Percentiles rank a stretch among this genome's conserved stretches.
Conservation (phyloP, 2,329 filamentous ascomycete genomes). For the Myriosclerotinia curreyana region DNA sequence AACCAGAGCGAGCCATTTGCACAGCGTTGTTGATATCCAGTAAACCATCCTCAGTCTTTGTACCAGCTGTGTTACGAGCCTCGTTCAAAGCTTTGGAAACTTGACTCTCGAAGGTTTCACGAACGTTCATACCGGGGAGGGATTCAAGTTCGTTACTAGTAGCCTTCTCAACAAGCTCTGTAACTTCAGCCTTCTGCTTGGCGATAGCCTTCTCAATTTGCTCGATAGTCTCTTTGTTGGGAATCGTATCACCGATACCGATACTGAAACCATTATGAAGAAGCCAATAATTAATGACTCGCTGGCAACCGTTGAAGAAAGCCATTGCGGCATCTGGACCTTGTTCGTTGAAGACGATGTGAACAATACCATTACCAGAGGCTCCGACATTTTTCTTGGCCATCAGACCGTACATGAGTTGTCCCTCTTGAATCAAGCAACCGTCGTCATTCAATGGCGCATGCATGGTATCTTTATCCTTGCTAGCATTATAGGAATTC, state of each 20-base stretch:
- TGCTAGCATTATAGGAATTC: slow-evolving; percentile 67
- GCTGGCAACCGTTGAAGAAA: slow-evolving; percentile 94
- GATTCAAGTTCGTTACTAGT: slow-evolving; percentile 86
- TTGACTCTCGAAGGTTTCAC: slow-evolving; percentile 97
- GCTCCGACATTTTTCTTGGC: slow-evolving; percentile 95
- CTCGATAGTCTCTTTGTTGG: slow-evolving; percentile 77
- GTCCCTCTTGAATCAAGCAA: slow-evolving; percentile 77
- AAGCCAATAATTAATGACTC: slow-evolving; percentile 96
- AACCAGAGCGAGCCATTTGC: slow-evolving; percentile 93
- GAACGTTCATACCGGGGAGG: slow-evolving; percentile 96
- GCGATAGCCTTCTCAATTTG: slow-evolving; percentile 81
- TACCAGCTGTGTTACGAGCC: slow-evolving; percentile 95
- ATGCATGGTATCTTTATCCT: slow-evolving; percentile 50
- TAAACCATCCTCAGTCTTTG: slow-evolving; percentile 82
- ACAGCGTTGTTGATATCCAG: slow-evolving; percentile 97
- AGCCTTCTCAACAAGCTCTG: slow-evolving; percentile 69
- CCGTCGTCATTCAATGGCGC: slow-evolving; percentile 71
- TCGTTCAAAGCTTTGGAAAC: slow-evolving; percentile 92
- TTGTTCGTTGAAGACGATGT: slow-evolving; percentile 94
- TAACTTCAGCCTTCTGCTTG: slow-evolving; percentile 77
- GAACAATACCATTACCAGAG: slow-evolving; percentile 83
- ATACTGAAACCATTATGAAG: slow-evolving; percentile 96
- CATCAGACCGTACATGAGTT: slow-evolving; percentile 85
- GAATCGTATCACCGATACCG: slow-evolving; percentile 96
- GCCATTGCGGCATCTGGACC: slow-evolving; percentile 81